Evolutionary conservation across 2,329 filamentous ascomycete species (phyloP), one percentile per base, ranked within the genome.

Genomic region (Colletotrichum incanum): DNA sequence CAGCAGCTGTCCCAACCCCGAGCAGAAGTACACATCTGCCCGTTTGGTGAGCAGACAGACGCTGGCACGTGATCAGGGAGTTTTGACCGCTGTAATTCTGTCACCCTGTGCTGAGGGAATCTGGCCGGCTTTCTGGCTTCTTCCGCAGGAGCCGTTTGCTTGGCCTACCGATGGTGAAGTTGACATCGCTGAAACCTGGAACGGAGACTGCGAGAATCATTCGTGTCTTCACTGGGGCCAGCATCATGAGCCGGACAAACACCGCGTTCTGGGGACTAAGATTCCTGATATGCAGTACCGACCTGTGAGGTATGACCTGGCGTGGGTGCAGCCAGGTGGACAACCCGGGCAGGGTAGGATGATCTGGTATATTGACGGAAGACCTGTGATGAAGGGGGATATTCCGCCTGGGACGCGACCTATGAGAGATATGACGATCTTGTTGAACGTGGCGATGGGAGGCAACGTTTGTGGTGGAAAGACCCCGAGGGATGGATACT

Each of bases 361-460:
- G 79, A 78, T 91, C 1, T 91, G 89, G 89, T 90, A 89, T 76
- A 86, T 91, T 65, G 88, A 91, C 74, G 87, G 87, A 0, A 78
- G 80, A 43, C 82, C 87, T 0, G 86, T 90, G 1, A 91, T 91
- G 89, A 90, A 86, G 79, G 88, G 84, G 0, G 75, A 78, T 2
- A 86, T 89, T 31, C 89, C 89, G 0, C 75, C 77, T 1, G 88
- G 88, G 0, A 90, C 87, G 3, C 80, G 89, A 16, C 83, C 85
- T 7, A 84, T 91, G 79, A 84, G 86, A 67, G 89, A 91, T 34
- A 90, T 86, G 80, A 85, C 84, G 23, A 80, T 91, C 11, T 79
- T 91, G 71, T 83, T 91, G 23, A 91, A 91, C 70, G 83, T 91
- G n/a, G 89, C 89, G 1, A 90, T 91, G 86, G 89, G 89, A 0